phyloP scores from a whole-genome alignment of 371 early-diverging fungal species.

The Mucor racemosus region DNA sequence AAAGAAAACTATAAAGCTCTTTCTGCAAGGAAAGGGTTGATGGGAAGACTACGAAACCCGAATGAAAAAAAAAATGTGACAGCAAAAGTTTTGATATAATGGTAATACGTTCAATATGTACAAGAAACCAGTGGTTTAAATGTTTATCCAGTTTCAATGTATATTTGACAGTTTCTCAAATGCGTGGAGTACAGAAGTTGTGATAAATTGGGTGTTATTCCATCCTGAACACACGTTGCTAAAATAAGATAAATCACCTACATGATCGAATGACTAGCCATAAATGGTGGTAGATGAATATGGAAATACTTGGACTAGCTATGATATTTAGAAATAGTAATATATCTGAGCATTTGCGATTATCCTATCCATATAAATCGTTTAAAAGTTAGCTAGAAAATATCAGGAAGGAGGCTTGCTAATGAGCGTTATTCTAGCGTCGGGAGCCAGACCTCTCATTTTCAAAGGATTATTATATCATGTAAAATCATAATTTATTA shows the following conservation, averaged over 20 bases:
- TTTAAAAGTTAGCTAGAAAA: too few species aligned
- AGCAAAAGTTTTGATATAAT: constrained; percentile 1
- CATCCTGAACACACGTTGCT: neutral
- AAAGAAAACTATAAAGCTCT: too few species aligned
- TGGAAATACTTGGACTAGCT: too few species aligned
- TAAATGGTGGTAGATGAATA: neutral
- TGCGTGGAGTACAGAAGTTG: neutral
- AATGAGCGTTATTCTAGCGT: too few species aligned
- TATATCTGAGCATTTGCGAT: too few species aligned
- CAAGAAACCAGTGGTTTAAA: neutral
- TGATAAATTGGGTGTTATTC: neutral
- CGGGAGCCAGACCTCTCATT: too few species aligned
- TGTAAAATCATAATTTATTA: too few species aligned
- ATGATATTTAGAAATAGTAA: too few species aligned
- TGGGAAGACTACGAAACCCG: neutral
- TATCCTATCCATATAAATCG: too few species aligned
- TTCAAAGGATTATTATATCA: too few species aligned
- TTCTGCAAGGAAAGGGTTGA: neutral
- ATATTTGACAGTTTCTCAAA: neutral
- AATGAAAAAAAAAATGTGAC: constrained; percentile 14
- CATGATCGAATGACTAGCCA: neutral
- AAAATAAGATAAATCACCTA: too few species aligned
- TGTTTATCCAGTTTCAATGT: neutral
- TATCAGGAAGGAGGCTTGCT: too few species aligned
- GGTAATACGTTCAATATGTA: neutral